Conservation (phyloP, 257 asterid genomes). For the Solanum commersonii region DNA sequence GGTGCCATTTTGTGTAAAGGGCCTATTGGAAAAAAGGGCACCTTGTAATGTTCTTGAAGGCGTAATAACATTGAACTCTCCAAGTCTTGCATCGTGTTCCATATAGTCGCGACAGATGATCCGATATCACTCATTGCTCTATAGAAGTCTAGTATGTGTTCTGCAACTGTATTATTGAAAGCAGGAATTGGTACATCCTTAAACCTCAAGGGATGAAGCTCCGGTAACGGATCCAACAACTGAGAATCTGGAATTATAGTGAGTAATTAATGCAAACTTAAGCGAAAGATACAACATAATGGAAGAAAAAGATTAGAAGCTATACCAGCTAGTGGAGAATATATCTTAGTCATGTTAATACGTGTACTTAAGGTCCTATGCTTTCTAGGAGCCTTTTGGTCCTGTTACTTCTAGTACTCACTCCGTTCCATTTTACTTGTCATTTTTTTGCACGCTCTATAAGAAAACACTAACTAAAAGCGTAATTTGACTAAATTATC, state of each 20-base stretch:
- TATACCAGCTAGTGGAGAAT: no score
- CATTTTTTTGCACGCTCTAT: not conserved
- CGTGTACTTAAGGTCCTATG: no score
- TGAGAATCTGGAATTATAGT: slow-evolving; percentile 16
- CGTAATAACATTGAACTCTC: not conserved
- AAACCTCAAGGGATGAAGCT: slow-evolving; percentile 14
- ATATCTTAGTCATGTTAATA: no score
- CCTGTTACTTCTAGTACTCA: not conserved
- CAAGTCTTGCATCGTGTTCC: not conserved
- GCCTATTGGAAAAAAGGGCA: not conserved
- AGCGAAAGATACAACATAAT: not conserved
- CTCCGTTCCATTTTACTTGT: no score
- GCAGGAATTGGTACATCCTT: not conserved
- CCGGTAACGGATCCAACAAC: slow-evolving; percentile 17
- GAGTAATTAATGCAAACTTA: not conserved
- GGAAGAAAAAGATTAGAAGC: not conserved
- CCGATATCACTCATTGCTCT: not conserved
- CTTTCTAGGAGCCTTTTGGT: no score
- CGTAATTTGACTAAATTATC: no score
- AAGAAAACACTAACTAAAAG: no score
- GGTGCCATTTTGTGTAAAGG: not conserved
- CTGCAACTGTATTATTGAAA: not conserved
- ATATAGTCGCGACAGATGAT: not conserved
- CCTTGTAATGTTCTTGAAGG: not conserved
- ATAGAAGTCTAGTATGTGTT: not conserved